phyloP scores from a whole-genome alignment of 2,329 filamentous ascomycete species.

The Tolypocladium cylindrosporum region DNA sequence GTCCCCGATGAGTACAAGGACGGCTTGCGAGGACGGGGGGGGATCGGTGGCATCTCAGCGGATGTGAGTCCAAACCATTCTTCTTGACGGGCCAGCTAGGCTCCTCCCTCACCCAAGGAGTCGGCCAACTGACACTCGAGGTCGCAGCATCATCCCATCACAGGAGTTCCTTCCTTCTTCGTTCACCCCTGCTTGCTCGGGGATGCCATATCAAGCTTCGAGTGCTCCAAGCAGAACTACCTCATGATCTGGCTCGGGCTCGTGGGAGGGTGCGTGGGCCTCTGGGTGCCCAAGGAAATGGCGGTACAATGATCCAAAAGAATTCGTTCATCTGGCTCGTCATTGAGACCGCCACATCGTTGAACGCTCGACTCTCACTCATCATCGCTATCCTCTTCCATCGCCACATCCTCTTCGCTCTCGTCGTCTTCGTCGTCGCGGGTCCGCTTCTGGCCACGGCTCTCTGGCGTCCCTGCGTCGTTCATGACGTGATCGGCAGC shows the following conservation, averaged over 20 bases:
- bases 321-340: background rate
- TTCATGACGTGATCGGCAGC: conserved; percentile 36
- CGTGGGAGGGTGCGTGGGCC: conserved; percentile 67
- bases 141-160: conserved; percentile 70
- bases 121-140: conserved; percentile 25
- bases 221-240: conserved; percentile 57
- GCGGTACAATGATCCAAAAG: conserved; percentile 25
- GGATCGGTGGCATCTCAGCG: conserved; percentile 65
- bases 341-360: background rate
- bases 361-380: conserved; percentile 33
- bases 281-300: conserved; percentile 68
- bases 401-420: conserved; percentile 58
- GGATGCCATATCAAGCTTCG: conserved; percentile 63
- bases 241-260: conserved; percentile 84
- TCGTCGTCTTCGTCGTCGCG: conserved; percentile 59
- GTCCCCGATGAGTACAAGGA: conserved; percentile 57
- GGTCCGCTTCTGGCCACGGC: conserved; percentile 57
- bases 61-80: conserved; percentile 47
- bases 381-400: conserved; percentile 65
- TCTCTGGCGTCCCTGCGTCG: conserved; percentile 44
- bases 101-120: conserved; percentile 6
- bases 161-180: conserved; percentile 72
- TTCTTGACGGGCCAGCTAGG: conserved; percentile 13
- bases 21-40: conserved; percentile 48
- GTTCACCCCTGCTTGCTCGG: conserved; percentile 87